Evolutionary conservation across 1,284 basidiomycete species (phyloP), one percentile per base, ranked within the genome.

Genomic region (Taiwanofungus camphoratus): DNA sequence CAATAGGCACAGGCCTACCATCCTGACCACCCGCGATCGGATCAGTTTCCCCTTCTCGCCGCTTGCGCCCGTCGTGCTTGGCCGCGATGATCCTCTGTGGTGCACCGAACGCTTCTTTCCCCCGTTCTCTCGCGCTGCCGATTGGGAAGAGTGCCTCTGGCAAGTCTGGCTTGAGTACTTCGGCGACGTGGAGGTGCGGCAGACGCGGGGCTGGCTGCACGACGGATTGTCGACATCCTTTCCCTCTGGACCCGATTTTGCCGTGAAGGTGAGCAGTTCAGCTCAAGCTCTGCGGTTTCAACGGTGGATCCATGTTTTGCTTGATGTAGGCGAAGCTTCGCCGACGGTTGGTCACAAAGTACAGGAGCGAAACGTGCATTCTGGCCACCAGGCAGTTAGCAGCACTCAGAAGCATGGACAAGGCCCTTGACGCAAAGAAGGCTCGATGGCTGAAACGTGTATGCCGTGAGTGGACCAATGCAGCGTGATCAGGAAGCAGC

Each of bases 101-200:
- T 85, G 82, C 52, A 71, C 74, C 0, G 82, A 84, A 48, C 71
- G 79, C 20, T 66, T 73, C 50, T 74, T 78, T 49, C 53, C 70
- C 22, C 57, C 65, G 34, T 59, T 62, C 30, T 68, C 71, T 11
- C 75, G 78, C 19, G 46, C 56, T 1, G 58, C 66, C 2, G 77
- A 81, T 47, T 84, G 81, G 82, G 65, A 71, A 31, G 77, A 79
- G 46, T 84, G 82, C 58, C 59, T 83, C n/a, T 85, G 82, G 82
- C 76, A 77, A 50, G 49, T 82, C 41, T 77, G 76, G 68, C 65
- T 84, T 13, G 72, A 77, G 47, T 69, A 66, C 43, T 69, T 69
- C 23, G 79, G 70, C 12, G 71, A 52, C 44, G 61, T 55, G 31
- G 52, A 58, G 52, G 51, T 52, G 50, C 48, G 47, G 57, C 43